Conservation (phyloP, 1,284 basidiomycete species). For the Malassezia sp. region DNA sequence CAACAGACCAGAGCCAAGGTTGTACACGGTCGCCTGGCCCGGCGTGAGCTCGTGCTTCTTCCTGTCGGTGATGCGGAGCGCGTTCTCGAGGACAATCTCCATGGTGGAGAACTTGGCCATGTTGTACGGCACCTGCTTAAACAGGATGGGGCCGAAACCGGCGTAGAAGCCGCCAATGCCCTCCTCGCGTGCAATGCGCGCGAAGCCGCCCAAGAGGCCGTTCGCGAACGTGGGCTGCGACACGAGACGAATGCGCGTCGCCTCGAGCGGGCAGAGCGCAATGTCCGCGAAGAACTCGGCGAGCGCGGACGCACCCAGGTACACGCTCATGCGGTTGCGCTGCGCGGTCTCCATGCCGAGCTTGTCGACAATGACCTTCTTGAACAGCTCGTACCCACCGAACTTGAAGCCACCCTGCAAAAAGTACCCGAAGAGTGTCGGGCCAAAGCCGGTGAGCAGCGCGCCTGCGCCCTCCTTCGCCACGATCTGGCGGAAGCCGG, state of each 20-base stretch:
- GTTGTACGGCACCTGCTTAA: constrained; percentile 47
- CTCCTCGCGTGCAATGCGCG: constrained; percentile 39
- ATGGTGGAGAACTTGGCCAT: constrained; percentile 51
- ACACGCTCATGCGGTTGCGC: constrained; percentile 42
- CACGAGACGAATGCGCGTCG: constrained; percentile 47
- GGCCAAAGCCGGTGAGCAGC: constrained; percentile 45
- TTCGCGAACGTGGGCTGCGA: constrained; percentile 45
- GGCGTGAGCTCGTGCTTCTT: constrained; percentile 49
- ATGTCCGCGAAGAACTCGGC: constrained; percentile 47
- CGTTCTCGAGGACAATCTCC: constrained; percentile 49
- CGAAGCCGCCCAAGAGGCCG: constrained; percentile 42
- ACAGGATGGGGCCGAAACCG: constrained; percentile 49
- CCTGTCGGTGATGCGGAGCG: constrained; percentile 50
- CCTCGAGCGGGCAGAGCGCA: constrained; percentile 46
- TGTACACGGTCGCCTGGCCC: constrained; percentile 33
- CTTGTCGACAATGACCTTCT: constrained; percentile 42
- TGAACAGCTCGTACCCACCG: constrained; percentile 46
- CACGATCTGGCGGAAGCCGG: constrained; percentile 43
- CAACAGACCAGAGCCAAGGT: constrained; percentile 45
- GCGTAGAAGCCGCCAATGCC: constrained; percentile 45
- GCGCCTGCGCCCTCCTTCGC: constrained; percentile 42
- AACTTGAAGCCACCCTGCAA: constrained; percentile 47
- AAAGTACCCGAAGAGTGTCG: constrained; percentile 45
- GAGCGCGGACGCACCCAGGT: constrained; percentile 42
- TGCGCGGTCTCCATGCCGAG: constrained; percentile 41